Base-by-base conservation (phyloP, 768 basidiomycete species). In the Pisolithus orientalis region DNA sequence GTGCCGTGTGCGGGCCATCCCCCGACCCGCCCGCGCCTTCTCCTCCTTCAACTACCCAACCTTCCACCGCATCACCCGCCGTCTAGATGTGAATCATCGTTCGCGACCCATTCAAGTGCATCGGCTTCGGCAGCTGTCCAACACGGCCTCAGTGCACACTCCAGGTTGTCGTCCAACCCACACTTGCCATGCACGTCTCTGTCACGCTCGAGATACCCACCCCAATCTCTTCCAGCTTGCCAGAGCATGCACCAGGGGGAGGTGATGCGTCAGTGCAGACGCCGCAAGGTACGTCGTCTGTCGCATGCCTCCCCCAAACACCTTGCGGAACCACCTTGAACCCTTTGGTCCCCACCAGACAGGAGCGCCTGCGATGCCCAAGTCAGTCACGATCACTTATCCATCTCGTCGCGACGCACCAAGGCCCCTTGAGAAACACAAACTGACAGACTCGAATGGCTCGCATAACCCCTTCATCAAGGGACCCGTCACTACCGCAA, bases 401-500 rank as follows among this genome's bases (percentile, higher is more conserved):
- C 11, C 13, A 21, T 24, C 14, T 9, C 5, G 28, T 29, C 45
- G 5, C 11, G 6, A 13, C 45, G 1, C n/a, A 47, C 94, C 94
- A 45, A 98, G 77, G 38, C 95, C 95, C 71, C 98, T 99, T 73
- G 91, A 94, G 69, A 99, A 83, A 75, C 95, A 98, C 16, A 95
- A 65, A 55, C 89, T 93, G 61, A 93, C 82, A 0, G 90, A 85
- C 64, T 99, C 94, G 70, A 98, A 97, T 0, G 94, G 94, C 13
- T 76, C 81, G 60, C 87, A 87, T 8, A 98, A 82, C 52, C 87
- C 85, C 51, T 83, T 82, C 37, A 98, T 63, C 7, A 85, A 62
- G 7, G 68, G 82, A 11, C 71, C 76, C 1, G 83, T 85, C 67
- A 85, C 89, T 13, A 85, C 82, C 7, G 89, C 89, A n/a, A 85